Base-by-base conservation (phyloP, 2,329 filamentous ascomycete species). In the Ceratocystis harringtonii region DNA sequence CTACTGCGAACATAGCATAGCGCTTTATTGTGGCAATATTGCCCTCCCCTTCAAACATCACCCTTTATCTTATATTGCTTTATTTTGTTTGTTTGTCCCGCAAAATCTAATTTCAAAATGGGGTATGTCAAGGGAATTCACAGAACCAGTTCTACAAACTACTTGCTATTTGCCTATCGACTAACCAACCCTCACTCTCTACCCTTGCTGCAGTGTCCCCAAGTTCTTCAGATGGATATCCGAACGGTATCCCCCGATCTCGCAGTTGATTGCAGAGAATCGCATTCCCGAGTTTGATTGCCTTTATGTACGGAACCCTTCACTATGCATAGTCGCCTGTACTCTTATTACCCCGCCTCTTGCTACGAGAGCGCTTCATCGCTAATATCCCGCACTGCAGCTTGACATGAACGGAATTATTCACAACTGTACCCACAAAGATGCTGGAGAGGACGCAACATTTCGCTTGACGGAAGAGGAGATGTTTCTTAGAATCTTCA, bases 401-500 rank as follows among this genome's bases (percentile, higher is more conserved):
- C 81, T 95, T 71, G 90, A 95, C 73, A 99, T 99, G 94, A 99
- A 99, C 77, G 94, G 94, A 70, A 99, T 99, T 75, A 99, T 99
- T 72, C 92, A 99, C 77, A 99, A 99, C 76, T 99, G 94, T 76
- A 99, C 94, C 66, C 94, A 99, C 78, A 96, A 94, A 73, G 92
- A 99, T 77, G 87, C 90, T 28, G 77, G 76, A 65, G 92, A 95
- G 73, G 92, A 92, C 73, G 85, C 91, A 3, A 90, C 90, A 1
- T 95, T 95, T 72, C 90, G 94, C 65, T 86, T 97, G 77, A 92
- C 88, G 66, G 95, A 99, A 75, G 92, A 99, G 75, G 90, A 96
- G 76, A 99, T 99, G 94, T 99, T 99, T 74, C 96, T 99, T 70
- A 89, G 91, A 67, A 99, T 99, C 72, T 99, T 99, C 84, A 97